A percentile compares a stretch with the other conserved stretches of the same genome.
These are phyloP conservation scores for Tubosaeta sp. DNA, from an alignment of 768 basidiomycete genomes.

Conservation along the genomic window DNA sequence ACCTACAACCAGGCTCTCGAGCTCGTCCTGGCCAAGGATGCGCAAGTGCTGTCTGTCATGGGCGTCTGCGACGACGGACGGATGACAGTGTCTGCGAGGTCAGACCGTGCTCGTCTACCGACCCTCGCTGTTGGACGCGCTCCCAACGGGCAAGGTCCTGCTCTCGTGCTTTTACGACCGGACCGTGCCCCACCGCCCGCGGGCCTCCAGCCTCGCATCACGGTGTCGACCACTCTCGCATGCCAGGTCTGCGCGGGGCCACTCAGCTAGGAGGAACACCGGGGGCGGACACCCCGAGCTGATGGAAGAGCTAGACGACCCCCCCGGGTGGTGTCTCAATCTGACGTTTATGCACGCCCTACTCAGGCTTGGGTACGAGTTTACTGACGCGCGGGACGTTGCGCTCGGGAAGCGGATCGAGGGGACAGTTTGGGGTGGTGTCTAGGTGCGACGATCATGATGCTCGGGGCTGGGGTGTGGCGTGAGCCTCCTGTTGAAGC, in stretches of 20 bases:
- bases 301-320: slow-evolving; percentile 66
- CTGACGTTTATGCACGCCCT: slow-evolving; percentile 93
- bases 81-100: slow-evolving; percentile 69
- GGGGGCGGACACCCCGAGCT: slow-evolving; percentile 42
- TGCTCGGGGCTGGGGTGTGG: slow-evolving; percentile 55
- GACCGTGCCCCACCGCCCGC: slow-evolving; percentile 42
- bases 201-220: slow-evolving; percentile 31
- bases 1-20: slow-evolving; percentile 81
- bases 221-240: slow-evolving; percentile 57
- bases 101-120: slow-evolving; percentile 97
- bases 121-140: slow-evolving; percentile 84
- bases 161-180: slow-evolving; percentile 99
- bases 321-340: slow-evolving; percentile 96
- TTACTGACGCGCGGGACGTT: slow-evolving; percentile 62
- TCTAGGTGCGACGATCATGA: slow-evolving; percentile 76
- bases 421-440: slow-evolving; percentile 94
- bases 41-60: slow-evolving; percentile 46
- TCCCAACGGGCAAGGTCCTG: slow-evolving; percentile 81
- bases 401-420: slow-evolving; percentile 81
- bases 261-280: slow-evolving; percentile 49
- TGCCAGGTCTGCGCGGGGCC: slow-evolving; percentile 70
- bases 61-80: not conserved
- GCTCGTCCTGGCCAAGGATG: slow-evolving; percentile 91
- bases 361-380: slow-evolving; percentile 86
- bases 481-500: slow-evolving; percentile 13